phyloP scores from a whole-genome alignment of 805 yeast genomes.

The Teunomyces gatunensis region DNA sequence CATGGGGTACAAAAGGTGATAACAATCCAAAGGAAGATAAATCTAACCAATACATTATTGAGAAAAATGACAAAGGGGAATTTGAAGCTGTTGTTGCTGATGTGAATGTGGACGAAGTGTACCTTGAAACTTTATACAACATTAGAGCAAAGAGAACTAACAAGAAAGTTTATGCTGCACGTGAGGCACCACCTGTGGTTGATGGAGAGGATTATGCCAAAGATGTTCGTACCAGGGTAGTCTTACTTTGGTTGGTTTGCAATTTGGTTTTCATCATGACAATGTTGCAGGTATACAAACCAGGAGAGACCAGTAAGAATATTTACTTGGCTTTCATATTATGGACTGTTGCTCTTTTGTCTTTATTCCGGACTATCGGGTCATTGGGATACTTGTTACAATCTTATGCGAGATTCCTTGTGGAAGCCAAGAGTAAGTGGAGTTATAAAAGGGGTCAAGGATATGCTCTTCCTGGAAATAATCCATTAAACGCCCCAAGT shows the following conservation, averaged over 20 bases:
- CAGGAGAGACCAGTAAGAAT: conserved; percentile 59
- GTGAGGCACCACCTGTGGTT: conserved; percentile 26
- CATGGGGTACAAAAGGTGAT: conserved; percentile 99
- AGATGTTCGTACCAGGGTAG: conserved; percentile 92
- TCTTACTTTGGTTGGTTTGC: conserved; percentile 87
- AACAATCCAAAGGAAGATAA: conserved; percentile 61
- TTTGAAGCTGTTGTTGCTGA: conserved; percentile 78
- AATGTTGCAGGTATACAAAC: conserved; percentile 75
- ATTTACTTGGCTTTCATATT: conserved; percentile 78
- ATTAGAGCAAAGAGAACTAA: conserved; percentile 70
- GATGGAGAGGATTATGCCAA: conserved; percentile 84
- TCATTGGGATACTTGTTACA: conserved; percentile 65
- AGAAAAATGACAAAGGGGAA: conserved; percentile 75
- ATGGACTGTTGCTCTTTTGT: conserved; percentile 88
- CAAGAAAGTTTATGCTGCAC: conserved; percentile 40
- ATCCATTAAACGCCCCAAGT: conserved; percentile 27
- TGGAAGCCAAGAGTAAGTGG: conserved; percentile 42
- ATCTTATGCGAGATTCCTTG: conserved; percentile 32
- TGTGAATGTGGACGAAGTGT: conserved; percentile 79
- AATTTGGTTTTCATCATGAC: conserved; percentile 83
- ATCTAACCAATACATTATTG: conserved; percentile 78
- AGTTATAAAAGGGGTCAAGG: conserved; percentile 36
- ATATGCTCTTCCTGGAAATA: conserved; percentile 31
- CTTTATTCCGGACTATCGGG: conserved; percentile 80
- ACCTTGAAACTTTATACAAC: conserved; percentile 69